These are phyloP conservation scores for Quambalaria eucalypti DNA, from an alignment of 1,284 basidiomycete genomes.

Conservation along the genomic window DNA sequence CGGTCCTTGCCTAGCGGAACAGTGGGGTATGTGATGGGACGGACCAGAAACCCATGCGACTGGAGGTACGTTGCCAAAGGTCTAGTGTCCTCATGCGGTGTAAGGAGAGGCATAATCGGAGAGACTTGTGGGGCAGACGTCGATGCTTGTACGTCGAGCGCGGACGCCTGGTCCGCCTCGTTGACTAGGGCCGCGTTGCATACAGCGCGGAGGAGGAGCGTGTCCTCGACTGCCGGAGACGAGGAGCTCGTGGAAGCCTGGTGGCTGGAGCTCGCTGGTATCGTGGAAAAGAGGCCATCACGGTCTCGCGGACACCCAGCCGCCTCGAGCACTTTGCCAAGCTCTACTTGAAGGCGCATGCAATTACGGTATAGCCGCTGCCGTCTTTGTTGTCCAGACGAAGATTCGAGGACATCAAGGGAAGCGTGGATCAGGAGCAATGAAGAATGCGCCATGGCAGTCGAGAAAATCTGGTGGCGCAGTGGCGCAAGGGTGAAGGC, in stretches of 20 bases:
- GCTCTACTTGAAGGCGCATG: too few species aligned
- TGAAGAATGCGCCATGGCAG: slow-evolving; percentile 22
- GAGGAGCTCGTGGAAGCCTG: too few species aligned
- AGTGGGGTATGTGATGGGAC: slow-evolving; percentile 64
- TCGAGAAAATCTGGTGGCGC: slow-evolving; percentile 32
- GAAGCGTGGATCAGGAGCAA: slow-evolving; percentile 62
- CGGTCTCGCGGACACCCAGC: too few species aligned
- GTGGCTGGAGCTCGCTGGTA: too few species aligned
- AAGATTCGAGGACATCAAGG: slow-evolving; percentile 61
- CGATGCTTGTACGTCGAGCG: neutral
- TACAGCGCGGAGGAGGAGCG: neutral
- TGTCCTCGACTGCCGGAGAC: neutral
- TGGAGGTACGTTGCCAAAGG: slow-evolving; percentile 62
- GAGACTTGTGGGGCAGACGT: slow-evolving; percentile 34
- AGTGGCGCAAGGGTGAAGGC: neutral
- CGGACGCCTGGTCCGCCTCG: neutral
- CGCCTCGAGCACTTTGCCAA: too few species aligned
- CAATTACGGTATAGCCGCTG: neutral
- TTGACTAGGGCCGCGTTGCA: neutral
- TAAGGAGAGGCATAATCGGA: slow-evolving; percentile 79
- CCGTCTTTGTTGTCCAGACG: neutral
- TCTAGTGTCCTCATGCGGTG: slow-evolving; percentile 57
- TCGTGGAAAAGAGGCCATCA: too few species aligned
- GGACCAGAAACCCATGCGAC: slow-evolving; percentile 58
- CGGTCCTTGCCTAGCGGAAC: slow-evolving; percentile 72